Evolutionary conservation across 83 land plant genomes (phyloP).

Genomic region (Larix sibirica): DNA sequence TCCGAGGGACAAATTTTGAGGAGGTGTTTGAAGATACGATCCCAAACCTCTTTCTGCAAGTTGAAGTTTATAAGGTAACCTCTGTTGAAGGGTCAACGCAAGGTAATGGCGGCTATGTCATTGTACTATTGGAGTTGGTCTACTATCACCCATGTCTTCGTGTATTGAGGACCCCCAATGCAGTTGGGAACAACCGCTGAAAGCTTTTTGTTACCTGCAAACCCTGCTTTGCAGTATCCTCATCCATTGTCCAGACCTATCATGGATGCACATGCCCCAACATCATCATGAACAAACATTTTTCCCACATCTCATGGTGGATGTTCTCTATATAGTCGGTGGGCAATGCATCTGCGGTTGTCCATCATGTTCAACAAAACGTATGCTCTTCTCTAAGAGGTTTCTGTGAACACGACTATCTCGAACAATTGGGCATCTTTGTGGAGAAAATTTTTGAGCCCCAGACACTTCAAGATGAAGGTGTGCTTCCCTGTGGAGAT

Average conservation of each 20-base stretch:
- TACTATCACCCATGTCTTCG: constrained; percentile 67
- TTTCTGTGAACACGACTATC: neutral
- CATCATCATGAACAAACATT: too few species aligned
- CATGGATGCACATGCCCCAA: constrained; percentile 11
- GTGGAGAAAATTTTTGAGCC: neutral
- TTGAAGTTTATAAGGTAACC: constrained; percentile 86
- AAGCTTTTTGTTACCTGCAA: constrained; percentile 77
- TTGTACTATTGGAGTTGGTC: constrained; percentile 59
- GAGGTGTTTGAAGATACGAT: constrained; percentile 64
- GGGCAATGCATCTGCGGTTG: neutral
- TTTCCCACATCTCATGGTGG: neutral
- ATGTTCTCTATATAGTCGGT: neutral
- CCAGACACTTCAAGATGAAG: neutral
- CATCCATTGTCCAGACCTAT: constrained; percentile 95
- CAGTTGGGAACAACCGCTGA: constrained; percentile 80
- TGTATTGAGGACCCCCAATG: constrained; percentile 50
- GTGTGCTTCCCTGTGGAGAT: neutral
- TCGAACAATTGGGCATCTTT: neutral
- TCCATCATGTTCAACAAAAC: neutral
- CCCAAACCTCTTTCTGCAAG: constrained; percentile 78
- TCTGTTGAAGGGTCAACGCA: constrained; percentile 90
- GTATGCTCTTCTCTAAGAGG: neutral
- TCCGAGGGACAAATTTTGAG: constrained; percentile 44
- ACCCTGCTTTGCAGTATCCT: constrained; percentile 83
- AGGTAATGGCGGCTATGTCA: constrained; percentile 70